Conservation (phyloP, 768 basidiomycete species). For the Trametes cinnabarina region DNA sequence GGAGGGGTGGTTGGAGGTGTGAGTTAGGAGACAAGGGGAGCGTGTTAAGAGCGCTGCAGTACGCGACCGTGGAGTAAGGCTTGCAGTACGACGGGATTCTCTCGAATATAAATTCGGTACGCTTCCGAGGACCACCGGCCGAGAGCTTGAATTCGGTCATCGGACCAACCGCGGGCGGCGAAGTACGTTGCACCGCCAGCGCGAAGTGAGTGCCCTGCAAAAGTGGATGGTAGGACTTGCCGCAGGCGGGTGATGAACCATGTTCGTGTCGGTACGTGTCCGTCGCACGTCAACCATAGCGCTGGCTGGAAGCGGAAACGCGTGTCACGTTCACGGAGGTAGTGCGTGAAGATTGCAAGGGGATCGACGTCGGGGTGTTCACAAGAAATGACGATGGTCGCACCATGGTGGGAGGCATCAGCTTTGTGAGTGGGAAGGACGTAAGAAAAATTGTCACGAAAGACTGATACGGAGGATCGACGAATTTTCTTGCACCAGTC, state of each 20-base stretch:
- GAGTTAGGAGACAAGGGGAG: too few relatives aligned
- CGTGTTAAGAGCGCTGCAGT: background rate
- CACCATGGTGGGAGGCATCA: too few relatives aligned
- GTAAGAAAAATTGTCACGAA: too few relatives aligned
- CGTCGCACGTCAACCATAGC: slow-evolving; percentile 35
- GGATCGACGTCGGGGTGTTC: too few relatives aligned
- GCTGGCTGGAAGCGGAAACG: slow-evolving; percentile 28
- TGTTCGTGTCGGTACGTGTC: slow-evolving; percentile 30
- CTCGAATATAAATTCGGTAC: slow-evolving; percentile 37
- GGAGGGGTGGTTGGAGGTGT: too few relatives aligned
- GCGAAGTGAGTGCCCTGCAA: slow-evolving; percentile 38
- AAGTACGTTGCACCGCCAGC: slow-evolving; percentile 42
- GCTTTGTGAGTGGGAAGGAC: too few relatives aligned
- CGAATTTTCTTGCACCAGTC: too few relatives aligned
- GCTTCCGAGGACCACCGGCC: slow-evolving; percentile 41
- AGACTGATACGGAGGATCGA: too few relatives aligned
- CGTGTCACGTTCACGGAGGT: slow-evolving; percentile 18
- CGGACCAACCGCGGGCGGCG: slow-evolving; percentile 31
- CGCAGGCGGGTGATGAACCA: slow-evolving; percentile 37
- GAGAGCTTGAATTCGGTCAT: slow-evolving; percentile 34
- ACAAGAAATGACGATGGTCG: too few relatives aligned
- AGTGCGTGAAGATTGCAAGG: too few relatives aligned
- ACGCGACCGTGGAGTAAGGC: too few relatives aligned
- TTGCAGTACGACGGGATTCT: slow-evolving; percentile 35
- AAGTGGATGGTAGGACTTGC: background rate